A percentile compares a stretch with the other conserved stretches of the same genome.
Conservation (phyloP, 176 grass and related monocot species). For the Typha latifolia region DNA sequence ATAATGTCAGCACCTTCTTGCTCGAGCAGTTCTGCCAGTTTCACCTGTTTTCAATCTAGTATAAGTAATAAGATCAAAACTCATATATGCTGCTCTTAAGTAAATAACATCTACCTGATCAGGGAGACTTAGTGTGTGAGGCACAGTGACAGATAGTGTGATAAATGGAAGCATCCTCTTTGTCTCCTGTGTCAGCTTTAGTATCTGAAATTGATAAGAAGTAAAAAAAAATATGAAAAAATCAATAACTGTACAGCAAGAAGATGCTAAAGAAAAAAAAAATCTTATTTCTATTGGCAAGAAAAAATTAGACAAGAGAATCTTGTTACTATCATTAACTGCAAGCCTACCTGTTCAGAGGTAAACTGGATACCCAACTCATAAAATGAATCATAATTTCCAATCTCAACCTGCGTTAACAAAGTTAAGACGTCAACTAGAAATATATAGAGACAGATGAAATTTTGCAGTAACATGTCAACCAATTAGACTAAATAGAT, state of each 20-base stretch:
- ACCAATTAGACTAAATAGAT: neutral
- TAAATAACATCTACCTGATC: constrained; percentile 63
- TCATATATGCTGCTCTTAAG: neutral
- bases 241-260: too few species aligned
- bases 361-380: constrained; percentile 64
- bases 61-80: neutral
- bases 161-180: constrained; percentile 68
- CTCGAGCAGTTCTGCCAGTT: constrained; percentile 75
- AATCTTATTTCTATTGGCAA: too few species aligned
- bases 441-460: neutral
- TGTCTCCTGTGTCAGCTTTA: constrained; percentile 70
- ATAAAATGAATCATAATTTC: constrained; percentile 95
- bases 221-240: neutral
- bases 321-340: neutral
- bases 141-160: constrained; percentile 82
- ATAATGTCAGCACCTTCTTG: constrained; percentile 88
- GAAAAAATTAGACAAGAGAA: neutral
- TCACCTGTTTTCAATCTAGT: constrained; percentile 37
- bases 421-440: neutral
- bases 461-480: neutral
- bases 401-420: constrained; percentile 72
- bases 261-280: too few species aligned
- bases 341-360: constrained; percentile 39
- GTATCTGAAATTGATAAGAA: constrained; percentile 43
- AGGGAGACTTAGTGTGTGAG: constrained; percentile 72